A percentile compares a stretch with the other conserved stretches of the same genome.
These are phyloP conservation scores for Clarireedia sp. DNA, from an alignment of 2,329 filamentous ascomycete species.

Conservation along the genomic window DNA sequence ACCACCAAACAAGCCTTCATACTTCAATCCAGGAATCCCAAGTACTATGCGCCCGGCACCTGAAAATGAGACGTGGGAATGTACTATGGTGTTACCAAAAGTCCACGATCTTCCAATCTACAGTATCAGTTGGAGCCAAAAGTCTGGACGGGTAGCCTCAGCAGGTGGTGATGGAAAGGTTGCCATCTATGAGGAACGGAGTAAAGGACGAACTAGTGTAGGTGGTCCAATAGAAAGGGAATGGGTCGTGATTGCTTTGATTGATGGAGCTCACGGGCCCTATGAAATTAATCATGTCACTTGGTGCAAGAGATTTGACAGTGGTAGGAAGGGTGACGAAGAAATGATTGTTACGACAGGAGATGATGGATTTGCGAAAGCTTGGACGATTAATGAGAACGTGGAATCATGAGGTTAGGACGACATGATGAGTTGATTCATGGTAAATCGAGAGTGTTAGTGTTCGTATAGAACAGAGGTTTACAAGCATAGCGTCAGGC, in stretches of 20 bases:
- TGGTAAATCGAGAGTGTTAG: background rate
- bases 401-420: background rate
- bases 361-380: slow-evolving; percentile 80
- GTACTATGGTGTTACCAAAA: slow-evolving; percentile 66
- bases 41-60: slow-evolving; percentile 73
- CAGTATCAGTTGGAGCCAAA: slow-evolving; percentile 72
- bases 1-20: slow-evolving; percentile 25
- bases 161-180: slow-evolving; percentile 81
- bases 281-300: slow-evolving; percentile 90
- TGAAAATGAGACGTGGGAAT: slow-evolving; percentile 75
- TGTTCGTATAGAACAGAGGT: background rate
- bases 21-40: slow-evolving; percentile 54
- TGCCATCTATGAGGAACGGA: slow-evolving; percentile 64
- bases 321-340: slow-evolving; percentile 52
- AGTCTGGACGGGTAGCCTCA: slow-evolving; percentile 72
- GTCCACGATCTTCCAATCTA: slow-evolving; percentile 78
- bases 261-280: slow-evolving; percentile 74
- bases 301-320: slow-evolving; percentile 77
- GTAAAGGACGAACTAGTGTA: slow-evolving; percentile 22
- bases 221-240: slow-evolving; percentile 35
- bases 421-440: background rate
- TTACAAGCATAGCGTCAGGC: slow-evolving; percentile 6
- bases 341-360: slow-evolving; percentile 88
- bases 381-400: slow-evolving; percentile 57
- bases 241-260: slow-evolving; percentile 65